Base-by-base conservation (phyloP, 192 early-diverging fungal species). In the Coemansia sp. region DNA sequence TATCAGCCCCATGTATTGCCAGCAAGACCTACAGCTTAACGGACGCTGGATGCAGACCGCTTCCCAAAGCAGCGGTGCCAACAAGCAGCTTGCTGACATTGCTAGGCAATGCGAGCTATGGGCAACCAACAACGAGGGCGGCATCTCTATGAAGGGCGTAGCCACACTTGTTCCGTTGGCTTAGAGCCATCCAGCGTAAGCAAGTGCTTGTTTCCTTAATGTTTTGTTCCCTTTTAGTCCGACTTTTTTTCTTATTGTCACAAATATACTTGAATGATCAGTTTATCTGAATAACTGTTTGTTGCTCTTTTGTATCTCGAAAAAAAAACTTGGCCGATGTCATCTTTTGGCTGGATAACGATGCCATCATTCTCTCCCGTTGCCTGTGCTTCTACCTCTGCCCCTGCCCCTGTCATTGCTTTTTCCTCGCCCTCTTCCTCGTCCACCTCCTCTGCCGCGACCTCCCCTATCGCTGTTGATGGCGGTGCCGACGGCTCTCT, bases 71-170 rank as follows among this genome's bases (percentile, higher is more conserved):
- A 61, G 36, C 5, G 8, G 6, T 15, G 2, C 36, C 33, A 51
- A 34, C 48, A 18, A 36, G 66, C 61, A 8, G 75, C 76, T 53
- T 66, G 37, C 59, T 7, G 82, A 73, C 52, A 76, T 70, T 0
- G 14, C 72, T 3, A 71, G 65, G 12, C 67, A 61, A n/a, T 90
- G 85, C 52, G 91, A 94, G 69, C 80, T 92, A 67, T 94, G 92
- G 92, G 86, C 88, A 7, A 83, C 79, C 48, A 90, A 89, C 72
- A 75, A 81, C 20, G 69, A 89, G 14, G 88, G 86, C 8, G 87
- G 87, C n/a, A 51, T 94, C 56, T 85, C 91, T 37, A 91, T 94
- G 89, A 89, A 87, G 66, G 92, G 91, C 39, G 68, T 74, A 4
- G 90, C 87, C 14, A 78, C 79, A 4, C 57, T 82, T 73, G 79